phyloP scores from a whole-genome alignment of 768 basidiomycete genomes.

The Termitomyces sp. region DNA sequence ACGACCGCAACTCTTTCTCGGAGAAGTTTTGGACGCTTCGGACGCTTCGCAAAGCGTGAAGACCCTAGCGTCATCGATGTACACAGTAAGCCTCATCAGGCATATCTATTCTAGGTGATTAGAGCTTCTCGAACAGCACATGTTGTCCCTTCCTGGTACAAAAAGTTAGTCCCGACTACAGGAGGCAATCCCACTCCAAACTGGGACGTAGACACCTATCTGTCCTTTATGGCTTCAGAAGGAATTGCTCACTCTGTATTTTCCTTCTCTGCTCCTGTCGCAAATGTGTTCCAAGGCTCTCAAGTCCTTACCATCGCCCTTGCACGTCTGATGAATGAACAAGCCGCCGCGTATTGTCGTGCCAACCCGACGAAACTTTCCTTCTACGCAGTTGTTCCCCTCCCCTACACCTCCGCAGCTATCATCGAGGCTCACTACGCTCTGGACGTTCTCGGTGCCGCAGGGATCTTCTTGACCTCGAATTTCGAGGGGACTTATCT shows the following conservation, averaged over 20 bases:
- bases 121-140: conserved; percentile 16
- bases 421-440: conserved; percentile 28
- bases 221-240: conserved; percentile 26
- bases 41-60: conserved; percentile 11
- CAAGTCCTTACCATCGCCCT: conserved; percentile 24
- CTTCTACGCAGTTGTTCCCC: conserved; percentile 30
- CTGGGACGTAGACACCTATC: conserved; percentile 23
- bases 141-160: conserved; percentile 27
- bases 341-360: conserved; percentile 26
- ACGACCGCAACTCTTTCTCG: conserved; percentile 2
- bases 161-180: conserved; percentile 19
- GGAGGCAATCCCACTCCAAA: conserved; percentile 25
- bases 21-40: conserved; percentile 3
- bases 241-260: conserved; percentile 24
- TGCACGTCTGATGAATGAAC: conserved; percentile 31
- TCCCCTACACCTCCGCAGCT: conserved; percentile 27
- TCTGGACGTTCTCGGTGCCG: conserved; percentile 25
- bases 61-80: conserved; percentile 21
- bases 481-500: conserved; percentile 29
- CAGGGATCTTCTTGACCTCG: conserved; percentile 25
- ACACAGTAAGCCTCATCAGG: conserved; percentile 18
- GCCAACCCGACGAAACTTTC: conserved; percentile 21
- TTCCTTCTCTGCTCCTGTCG: conserved; percentile 27
- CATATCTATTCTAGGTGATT: neutral
- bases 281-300: conserved; percentile 25